Evolutionary conservation across 768 basidiomycete genomes (phyloP).

Genomic region (Trametes meyenii): DNA sequence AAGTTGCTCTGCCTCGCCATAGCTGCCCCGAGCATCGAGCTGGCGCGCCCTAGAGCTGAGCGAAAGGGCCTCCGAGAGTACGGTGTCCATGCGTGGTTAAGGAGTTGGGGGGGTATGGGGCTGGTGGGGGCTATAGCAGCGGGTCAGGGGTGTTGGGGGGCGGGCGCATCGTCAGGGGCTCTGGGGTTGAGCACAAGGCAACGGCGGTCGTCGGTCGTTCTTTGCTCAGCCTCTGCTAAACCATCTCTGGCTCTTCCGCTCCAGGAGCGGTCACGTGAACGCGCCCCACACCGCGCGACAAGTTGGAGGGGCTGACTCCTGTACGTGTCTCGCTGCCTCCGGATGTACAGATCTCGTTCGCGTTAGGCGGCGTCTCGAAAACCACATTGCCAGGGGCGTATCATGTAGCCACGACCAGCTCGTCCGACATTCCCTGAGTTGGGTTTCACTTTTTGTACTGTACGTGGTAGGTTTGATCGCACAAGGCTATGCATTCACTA

Average conservation of each 20-base stretch:
- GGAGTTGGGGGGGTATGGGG: conserved; percentile 3
- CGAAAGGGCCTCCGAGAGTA: conserved; percentile 8
- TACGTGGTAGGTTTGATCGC: no score
- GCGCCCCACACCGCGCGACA: not conserved
- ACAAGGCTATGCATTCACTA: not conserved
- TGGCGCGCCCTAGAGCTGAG: conserved; percentile 29
- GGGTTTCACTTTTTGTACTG: no score
- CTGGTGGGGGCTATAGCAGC: conserved; percentile 5
- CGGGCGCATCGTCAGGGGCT: conserved; percentile 4
- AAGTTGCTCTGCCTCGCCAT: conserved; percentile 34
- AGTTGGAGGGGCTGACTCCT: no score
- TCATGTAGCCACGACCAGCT: no score
- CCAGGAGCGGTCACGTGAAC: conserved; percentile 20
- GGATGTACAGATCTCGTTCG: no score
- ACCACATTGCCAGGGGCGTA: no score
- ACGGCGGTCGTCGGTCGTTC: not conserved
- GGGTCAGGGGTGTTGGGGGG: not conserved
- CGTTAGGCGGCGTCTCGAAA: no score
- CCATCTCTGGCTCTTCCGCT: conserved; percentile 10
- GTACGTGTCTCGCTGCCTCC: no score
- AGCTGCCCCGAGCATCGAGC: conserved; percentile 29
- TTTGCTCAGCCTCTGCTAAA: not conserved
- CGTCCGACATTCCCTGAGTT: no score
- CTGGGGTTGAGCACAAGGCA: not conserved
- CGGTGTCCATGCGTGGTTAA: not conserved